These are phyloP conservation scores for Zea mays DNA, from an alignment of 176 grass and related monocot genomes.

Conservation along the genomic window DNA sequence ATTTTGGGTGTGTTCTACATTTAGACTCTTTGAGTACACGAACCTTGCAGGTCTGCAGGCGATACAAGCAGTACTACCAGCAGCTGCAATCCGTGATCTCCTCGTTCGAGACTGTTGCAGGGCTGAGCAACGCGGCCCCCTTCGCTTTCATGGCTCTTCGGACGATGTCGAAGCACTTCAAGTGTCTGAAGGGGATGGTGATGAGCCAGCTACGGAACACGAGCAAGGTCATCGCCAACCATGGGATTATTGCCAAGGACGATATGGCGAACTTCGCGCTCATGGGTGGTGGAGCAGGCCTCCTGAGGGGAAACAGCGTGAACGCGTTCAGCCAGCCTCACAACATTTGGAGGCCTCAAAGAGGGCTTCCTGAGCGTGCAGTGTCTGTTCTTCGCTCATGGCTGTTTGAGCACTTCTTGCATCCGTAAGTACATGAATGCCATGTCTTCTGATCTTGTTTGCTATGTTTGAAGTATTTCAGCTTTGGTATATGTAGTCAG, in stretches of 20 bases:
- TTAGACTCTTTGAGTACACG: background rate
- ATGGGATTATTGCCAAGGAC: constrained; percentile 51
- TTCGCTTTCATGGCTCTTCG: constrained; percentile 66
- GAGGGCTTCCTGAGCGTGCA: constrained; percentile 90
- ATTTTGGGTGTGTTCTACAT: constrained; percentile 8
- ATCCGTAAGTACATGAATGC: constrained; percentile 73
- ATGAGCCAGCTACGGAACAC: constrained; percentile 61
- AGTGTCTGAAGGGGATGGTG: constrained; percentile 65
- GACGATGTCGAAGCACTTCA: constrained; percentile 87
- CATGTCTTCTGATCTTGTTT: background rate
- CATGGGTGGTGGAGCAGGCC: constrained; percentile 38
- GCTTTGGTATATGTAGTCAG: background rate
- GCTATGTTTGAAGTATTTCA: background rate
- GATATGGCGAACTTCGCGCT: constrained; percentile 59
- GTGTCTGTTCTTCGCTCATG: constrained; percentile 92
- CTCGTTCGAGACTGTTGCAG: constrained; percentile 74
- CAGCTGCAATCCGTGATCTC: constrained; percentile 71
- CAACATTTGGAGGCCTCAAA: constrained; percentile 87
- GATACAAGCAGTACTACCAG: constrained; percentile 87
- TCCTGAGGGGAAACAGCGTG: constrained; percentile 41
- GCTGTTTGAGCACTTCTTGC: constrained; percentile 96
- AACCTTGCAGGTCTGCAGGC: constrained; percentile 70
- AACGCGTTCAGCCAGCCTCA: constrained; percentile 69
- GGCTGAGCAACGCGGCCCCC: constrained; percentile 72
- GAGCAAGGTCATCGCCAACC: constrained; percentile 47